phyloP scores from a whole-genome alignment of 1,284 basidiomycete species.

The Farysia itapuensis region DNA sequence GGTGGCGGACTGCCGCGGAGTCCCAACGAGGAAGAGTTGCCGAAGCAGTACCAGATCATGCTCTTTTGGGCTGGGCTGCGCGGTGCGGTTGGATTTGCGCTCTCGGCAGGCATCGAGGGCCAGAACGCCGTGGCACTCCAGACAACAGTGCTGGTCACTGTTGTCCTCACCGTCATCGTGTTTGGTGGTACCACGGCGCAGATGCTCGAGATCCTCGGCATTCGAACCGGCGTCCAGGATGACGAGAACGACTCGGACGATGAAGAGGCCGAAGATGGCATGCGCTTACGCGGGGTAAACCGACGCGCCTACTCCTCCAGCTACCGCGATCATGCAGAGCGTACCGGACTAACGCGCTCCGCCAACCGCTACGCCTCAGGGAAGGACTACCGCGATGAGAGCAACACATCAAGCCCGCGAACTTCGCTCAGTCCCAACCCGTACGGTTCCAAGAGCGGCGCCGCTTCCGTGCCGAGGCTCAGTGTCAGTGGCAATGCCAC shows the following conservation, averaged over 20 bases:
- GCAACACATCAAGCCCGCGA: constrained; percentile 19
- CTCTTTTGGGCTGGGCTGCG: constrained; percentile 97
- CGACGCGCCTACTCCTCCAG: constrained; percentile 16
- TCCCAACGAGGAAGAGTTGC: constrained; percentile 40
- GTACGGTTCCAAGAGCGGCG: background rate
- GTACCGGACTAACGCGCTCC: constrained; percentile 19
- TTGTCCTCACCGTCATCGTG: constrained; percentile 89
- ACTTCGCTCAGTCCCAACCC: constrained; percentile 13
- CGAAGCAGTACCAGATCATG: constrained; percentile 62
- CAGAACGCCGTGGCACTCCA: constrained; percentile 85
- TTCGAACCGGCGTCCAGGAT: constrained; percentile 78
- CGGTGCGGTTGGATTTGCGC: constrained; percentile 93
- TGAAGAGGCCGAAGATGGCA: constrained; percentile 30
- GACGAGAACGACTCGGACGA: constrained; percentile 72
- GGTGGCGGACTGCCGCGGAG: constrained; percentile 31
- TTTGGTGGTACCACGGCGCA: constrained; percentile 95
- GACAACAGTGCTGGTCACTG: constrained; percentile 91
- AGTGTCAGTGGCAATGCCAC: background rate
- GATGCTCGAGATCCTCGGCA: constrained; percentile 97
- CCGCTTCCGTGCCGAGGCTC: background rate
- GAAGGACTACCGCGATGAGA: constrained; percentile 24
- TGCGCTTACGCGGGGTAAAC: constrained; percentile 21
- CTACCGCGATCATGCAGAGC: constrained; percentile 22
- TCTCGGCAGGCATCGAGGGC: constrained; percentile 92
- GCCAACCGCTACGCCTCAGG: background rate